These are phyloP conservation scores for Nowakowskiella sp. DNA, from an alignment of 192 early-diverging fungal species.

Conservation along the genomic window DNA sequence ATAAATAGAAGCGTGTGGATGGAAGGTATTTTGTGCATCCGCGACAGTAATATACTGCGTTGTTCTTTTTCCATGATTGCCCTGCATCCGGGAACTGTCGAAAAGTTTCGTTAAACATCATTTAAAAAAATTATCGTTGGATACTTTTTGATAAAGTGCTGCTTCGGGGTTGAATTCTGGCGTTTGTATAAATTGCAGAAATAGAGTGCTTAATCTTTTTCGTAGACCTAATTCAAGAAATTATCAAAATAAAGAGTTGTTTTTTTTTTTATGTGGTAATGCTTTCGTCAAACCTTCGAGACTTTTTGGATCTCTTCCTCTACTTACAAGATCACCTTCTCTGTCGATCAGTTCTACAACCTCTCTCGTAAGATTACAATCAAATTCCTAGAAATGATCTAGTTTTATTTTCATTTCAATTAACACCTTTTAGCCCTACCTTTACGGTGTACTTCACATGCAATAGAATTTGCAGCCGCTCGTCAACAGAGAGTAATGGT, in stretches of 20 bases:
- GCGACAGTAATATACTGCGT: conserved; percentile 52
- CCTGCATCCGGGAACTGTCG: conserved; percentile 39
- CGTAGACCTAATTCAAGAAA: conserved; percentile 34
- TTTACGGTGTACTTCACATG: conserved; percentile 60
- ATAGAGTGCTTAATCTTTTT: conserved; percentile 43
- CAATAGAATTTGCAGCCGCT: conserved; percentile 47
- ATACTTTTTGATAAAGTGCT: conserved; percentile 33
- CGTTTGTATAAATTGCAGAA: conserved; percentile 52
- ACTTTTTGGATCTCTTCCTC: conserved; percentile 38
- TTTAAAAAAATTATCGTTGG: not conserved
- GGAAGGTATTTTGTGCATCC: conserved; percentile 47
- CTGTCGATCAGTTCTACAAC: conserved; percentile 53
- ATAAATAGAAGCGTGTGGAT: conserved; percentile 54
- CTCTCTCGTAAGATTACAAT: conserved; percentile 48
- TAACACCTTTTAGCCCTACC: conserved; percentile 12
- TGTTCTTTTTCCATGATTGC: conserved; percentile 43
- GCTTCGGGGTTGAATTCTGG: conserved; percentile 57
- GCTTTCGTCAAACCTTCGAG: conserved; percentile 35
- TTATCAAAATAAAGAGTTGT: conserved; percentile 3
- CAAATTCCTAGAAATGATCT: conserved; percentile 40
- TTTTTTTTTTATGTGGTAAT: conserved; percentile 1
- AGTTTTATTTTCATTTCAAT: conserved; percentile 2
- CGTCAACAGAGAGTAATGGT: conserved; percentile 41
- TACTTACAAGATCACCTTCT: conserved; percentile 49
- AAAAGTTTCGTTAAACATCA: conserved; percentile 3